Evolutionary conservation across 2,329 filamentous ascomycete species (phyloP).

Genomic region (Eurotiales sp.): DNA sequence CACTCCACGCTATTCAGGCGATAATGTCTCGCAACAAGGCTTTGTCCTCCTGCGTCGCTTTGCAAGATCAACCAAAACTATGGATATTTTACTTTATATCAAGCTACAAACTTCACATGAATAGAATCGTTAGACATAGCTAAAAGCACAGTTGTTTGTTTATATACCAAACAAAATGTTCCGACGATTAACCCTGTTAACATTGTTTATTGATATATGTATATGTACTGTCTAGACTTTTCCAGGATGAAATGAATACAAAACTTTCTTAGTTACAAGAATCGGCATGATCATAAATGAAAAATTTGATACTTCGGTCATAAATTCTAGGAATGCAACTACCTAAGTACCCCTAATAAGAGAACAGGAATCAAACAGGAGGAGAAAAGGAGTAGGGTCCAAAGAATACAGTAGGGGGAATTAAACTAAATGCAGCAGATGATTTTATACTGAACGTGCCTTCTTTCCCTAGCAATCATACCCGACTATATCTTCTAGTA

Average conservation of each 20-base stretch:
- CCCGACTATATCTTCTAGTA: constrained; percentile 27
- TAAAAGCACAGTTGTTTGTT: too few relatives aligned
- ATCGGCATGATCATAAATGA: not conserved
- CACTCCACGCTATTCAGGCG: too few relatives aligned
- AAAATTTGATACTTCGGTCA: constrained; percentile 1
- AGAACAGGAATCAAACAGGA: not conserved
- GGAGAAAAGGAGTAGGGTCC: constrained; percentile 13
- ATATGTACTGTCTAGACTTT: too few relatives aligned
- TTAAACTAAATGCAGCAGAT: constrained; percentile 16
- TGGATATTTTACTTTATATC: not conserved
- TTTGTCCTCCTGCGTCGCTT: not conserved
- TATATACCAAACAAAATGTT: too few relatives aligned
- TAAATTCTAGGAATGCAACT: constrained; percentile 12
- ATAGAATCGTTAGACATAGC: not conserved
- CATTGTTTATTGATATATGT: too few relatives aligned
- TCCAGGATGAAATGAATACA: too few relatives aligned
- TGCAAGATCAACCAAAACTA: too few relatives aligned
- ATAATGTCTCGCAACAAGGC: too few relatives aligned
- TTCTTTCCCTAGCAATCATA: constrained; percentile 17
- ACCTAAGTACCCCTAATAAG: constrained; percentile 5
- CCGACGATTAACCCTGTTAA: too few relatives aligned
- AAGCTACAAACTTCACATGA: not conserved
- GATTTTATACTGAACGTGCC: constrained; percentile 2
- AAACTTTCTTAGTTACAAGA: too few relatives aligned
- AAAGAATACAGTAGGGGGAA: constrained; percentile 16